These are phyloP conservation scores for Colletotrichum magnum DNA, from an alignment of 2,329 filamentous ascomycete genomes.

Conservation along the genomic window DNA sequence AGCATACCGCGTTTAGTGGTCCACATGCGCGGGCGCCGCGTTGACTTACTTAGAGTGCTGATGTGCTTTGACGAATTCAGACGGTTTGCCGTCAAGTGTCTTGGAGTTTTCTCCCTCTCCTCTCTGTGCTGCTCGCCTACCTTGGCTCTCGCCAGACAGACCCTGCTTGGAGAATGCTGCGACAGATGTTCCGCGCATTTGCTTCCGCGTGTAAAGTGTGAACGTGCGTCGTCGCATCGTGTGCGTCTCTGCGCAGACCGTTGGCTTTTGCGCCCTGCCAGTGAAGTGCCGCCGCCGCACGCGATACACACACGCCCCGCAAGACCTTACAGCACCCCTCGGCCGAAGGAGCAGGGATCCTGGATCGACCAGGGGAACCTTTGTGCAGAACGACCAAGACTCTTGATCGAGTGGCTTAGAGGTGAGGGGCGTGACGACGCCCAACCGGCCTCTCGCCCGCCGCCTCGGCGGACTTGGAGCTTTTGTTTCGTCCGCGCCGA, in stretches of 20 bases:
- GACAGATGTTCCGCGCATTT: constrained; percentile 3
- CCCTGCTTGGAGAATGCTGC: constrained; percentile 11
- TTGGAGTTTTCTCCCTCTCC: background rate
- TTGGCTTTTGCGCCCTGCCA: constrained; percentile 33
- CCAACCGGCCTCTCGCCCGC: constrained; percentile 24
- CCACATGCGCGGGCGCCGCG: constrained; percentile 10
- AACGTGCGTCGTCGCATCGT: background rate
- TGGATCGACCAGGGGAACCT: constrained; percentile 27
- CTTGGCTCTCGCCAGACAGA: constrained; percentile 2
- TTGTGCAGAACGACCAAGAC: constrained; percentile 33
- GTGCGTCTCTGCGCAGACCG: constrained; percentile 30
- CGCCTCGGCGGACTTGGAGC: constrained; percentile 34
- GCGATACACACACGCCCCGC: background rate
- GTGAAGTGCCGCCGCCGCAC: constrained; percentile 5
- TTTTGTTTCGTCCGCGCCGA: constrained; percentile 32
- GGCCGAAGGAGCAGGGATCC: constrained; percentile 30
- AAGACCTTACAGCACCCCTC: constrained; percentile 2
- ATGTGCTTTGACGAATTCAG: constrained; percentile 25
- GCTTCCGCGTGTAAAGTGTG: constrained; percentile 9
- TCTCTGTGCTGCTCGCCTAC: background rate
- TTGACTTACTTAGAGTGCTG: background rate
- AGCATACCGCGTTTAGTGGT: constrained; percentile 28
- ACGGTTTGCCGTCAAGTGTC: constrained; percentile 15
- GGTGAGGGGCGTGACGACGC: constrained; percentile 36
- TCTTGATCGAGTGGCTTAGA: constrained; percentile 34